Base-by-base conservation (phyloP, 2,329 filamentous ascomycete genomes). In the Alternaria atra region DNA sequence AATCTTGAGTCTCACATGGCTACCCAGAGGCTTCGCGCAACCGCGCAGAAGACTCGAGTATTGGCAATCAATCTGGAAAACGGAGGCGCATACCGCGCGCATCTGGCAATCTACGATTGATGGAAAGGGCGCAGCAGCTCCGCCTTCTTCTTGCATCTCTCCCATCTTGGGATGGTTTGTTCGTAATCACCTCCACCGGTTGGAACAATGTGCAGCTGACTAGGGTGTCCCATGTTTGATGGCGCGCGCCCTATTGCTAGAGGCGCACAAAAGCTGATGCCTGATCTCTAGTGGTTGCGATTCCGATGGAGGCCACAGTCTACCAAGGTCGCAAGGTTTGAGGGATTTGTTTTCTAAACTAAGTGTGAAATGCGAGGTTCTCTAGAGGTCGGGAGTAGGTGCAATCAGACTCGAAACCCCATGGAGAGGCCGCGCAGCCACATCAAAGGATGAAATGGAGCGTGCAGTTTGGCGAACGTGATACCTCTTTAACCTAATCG, bases 131-230 rank as follows among this genome's bases (percentile, higher is more conserved):
- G 53, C 48, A 61, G 55, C 59, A 57, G 66, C 67, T 67, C 71
- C 72, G 73, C 73, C 72, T 70, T 71, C 62, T 65, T 63, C 64
- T 52, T 47, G 60, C 62, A 50, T 64, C 51, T 61, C 65, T 64
- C 63, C 73, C 68, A 63, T 55, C 42, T 64, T 59, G 51, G 65
- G 58, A 60, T 69, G 69, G 71, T 52, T 52, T 25, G 52, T 60
- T 71, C 66, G 69, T 71, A 71, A 69, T 64, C 68, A 70, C 48
- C 48, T 67, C 68, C 55, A 67, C 71, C 63, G 65, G 70, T 71
- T 64, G 65, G 46, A 25, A 27, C 55, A 61, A 35, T 35, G 47
- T 60, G 65, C 68, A 67, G 67, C 64, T 65, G 68, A 48, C 70
- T 57, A 61, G 67, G 66, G 53, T 64, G 63, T 37, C 60, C 60